phyloP scores from a whole-genome alignment of 108 stramenopile genomes.

The Pseudonitzschia delicatissima region DNA sequence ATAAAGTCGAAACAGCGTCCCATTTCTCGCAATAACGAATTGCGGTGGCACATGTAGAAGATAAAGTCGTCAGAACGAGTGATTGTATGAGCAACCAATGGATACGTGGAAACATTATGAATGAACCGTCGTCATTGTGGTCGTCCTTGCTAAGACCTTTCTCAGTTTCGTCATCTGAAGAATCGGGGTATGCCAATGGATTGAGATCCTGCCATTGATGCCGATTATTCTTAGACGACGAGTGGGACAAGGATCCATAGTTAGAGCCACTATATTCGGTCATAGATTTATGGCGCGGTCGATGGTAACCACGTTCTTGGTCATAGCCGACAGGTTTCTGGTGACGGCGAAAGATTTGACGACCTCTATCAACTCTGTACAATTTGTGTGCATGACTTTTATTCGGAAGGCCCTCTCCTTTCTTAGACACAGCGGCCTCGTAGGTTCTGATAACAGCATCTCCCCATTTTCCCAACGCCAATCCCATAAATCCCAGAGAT shows the following conservation, averaged over 20 bases:
- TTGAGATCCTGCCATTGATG: background rate
- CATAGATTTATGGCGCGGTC: too few species aligned
- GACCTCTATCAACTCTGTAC: too few species aligned
- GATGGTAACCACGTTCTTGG: too few species aligned
- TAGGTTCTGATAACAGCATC: slow-evolving; percentile 7
- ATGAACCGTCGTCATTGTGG: background rate
- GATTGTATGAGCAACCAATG: slow-evolving; percentile 4
- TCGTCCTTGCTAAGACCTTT: background rate
- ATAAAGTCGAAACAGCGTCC: background rate
- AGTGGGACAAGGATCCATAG: background rate
- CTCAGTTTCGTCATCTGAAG: background rate
- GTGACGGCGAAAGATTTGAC: too few species aligned
- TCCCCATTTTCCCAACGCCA: slow-evolving; percentile 7
- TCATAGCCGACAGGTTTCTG: too few species aligned
- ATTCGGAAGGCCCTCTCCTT: too few species aligned
- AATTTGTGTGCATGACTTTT: too few species aligned
- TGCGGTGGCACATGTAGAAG: background rate
- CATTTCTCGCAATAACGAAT: background rate
- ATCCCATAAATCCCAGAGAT: slow-evolving; percentile 2
- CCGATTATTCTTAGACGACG: background rate
- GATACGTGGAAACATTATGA: background rate
- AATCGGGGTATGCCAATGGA: background rate
- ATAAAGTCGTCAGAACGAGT: background rate
- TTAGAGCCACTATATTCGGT: background rate
- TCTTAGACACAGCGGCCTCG: background rate